A percentile compares a stretch with the other conserved stretches of the same genome.
phyloP scores from a whole-genome alignment of 169 alveolate species.

The Cardiosporidium cionae region DNA sequence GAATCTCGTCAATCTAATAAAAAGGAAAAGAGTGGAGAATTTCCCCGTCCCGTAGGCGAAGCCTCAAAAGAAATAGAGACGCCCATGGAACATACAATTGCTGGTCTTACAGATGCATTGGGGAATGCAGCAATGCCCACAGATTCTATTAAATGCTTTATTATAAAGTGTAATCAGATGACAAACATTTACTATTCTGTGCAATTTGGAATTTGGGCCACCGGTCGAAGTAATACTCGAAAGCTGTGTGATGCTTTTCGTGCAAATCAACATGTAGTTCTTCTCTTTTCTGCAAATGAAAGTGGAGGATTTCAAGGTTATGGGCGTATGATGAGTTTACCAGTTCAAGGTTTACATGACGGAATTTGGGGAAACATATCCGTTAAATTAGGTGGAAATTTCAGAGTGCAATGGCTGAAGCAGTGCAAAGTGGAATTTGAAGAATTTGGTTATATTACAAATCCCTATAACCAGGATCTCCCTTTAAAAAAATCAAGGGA shows the following conservation, averaged over 20 bases:
- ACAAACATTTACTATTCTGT: slow-evolving; percentile 53
- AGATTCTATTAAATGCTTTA: slow-evolving; percentile 29
- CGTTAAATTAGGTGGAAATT: slow-evolving; percentile 54
- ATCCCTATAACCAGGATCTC: slow-evolving; percentile 58
- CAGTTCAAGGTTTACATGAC: slow-evolving; percentile 19
- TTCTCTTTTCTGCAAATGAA: slow-evolving; percentile 63
- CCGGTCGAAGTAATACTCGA: slow-evolving; percentile 50
- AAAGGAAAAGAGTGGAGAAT: no score
- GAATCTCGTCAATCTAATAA: no score
- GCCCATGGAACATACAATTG: no score
- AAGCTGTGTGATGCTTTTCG: slow-evolving; percentile 42
- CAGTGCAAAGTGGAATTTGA: slow-evolving; percentile 59
- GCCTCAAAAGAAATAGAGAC: no score
- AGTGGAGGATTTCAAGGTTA: slow-evolving; percentile 72
- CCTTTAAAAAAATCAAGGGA: slow-evolving; percentile 65
- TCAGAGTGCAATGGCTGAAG: slow-evolving; percentile 67
- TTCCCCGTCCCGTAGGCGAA: no score
- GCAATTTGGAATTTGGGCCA: slow-evolving; percentile 65
- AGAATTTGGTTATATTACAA: slow-evolving; percentile 42
- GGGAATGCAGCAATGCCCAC: not conserved
- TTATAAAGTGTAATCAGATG: slow-evolving; percentile 57
- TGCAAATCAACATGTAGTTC: slow-evolving; percentile 48
- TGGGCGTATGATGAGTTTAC: slow-evolving; percentile 57
- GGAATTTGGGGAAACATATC: slow-evolving; percentile 62
- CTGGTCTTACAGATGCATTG: slow-evolving; percentile 3